Conservation (phyloP, 228 moss, liverwort and hornwort species). For the Sphagnum fallax region DNA sequence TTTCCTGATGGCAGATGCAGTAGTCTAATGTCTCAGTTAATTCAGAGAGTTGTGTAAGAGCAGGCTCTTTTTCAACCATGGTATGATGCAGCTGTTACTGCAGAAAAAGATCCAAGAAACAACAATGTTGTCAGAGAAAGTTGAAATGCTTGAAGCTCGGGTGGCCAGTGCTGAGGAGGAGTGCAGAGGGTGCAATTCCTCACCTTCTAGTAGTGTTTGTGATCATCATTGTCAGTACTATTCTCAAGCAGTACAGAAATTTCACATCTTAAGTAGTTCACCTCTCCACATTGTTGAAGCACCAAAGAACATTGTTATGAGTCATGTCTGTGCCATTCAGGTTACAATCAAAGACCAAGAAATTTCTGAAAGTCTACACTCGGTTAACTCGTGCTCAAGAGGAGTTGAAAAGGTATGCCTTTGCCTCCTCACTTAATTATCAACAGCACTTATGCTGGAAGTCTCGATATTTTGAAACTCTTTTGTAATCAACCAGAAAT, state of each 20-base stretch:
- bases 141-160: slow-evolving; percentile 54
- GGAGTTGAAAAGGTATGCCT: slow-evolving; percentile 51
- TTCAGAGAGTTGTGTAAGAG: not conserved
- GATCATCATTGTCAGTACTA: too few species aligned
- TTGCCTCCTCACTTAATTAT: not conserved
- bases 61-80: slow-evolving; percentile 3
- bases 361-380: slow-evolving; percentile 52
- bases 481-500: too few species aligned
- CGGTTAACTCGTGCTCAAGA: slow-evolving; percentile 54
- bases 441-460: not conserved
- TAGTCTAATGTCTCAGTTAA: too few species aligned
- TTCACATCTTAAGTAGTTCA: too few species aligned
- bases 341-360: slow-evolving; percentile 43
- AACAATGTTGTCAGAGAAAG: slow-evolving; percentile 53
- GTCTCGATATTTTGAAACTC: not conserved
- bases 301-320: not conserved
- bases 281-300: not conserved
- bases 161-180: slow-evolving; percentile 54
- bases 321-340: slow-evolving; percentile 13
- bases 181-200: slow-evolving; percentile 40
- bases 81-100: slow-evolving; percentile 33
- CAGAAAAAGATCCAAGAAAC: slow-evolving; percentile 60
- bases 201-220: too few species aligned
- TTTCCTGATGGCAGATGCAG: too few species aligned
- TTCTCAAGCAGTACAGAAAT: too few species aligned